Base-by-base conservation (phyloP, 768 basidiomycete species). In the Tylopilus rubrobrunneus region DNA sequence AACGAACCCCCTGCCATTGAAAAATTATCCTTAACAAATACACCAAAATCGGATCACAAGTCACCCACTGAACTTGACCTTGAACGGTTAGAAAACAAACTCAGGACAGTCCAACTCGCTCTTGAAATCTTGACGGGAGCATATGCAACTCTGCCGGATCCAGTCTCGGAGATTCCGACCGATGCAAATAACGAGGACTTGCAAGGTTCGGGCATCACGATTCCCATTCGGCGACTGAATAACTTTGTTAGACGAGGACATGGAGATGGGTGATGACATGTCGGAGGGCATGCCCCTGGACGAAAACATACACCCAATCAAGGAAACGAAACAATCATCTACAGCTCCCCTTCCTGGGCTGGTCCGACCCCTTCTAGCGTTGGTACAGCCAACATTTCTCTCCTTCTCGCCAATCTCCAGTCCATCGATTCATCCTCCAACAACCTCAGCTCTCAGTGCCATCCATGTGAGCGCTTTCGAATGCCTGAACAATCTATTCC, bases 131-230 rank as follows among this genome's bases (percentile, higher is more conserved):
- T 97, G 57, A 95, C 92, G 0, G 87, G 87, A 29, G 75, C 81
- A n/a, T 97, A 91, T 66, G 93, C 93, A 19, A 90, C 85, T 7
- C 72, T 97, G 39, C 91, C 91, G 5, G 91, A 92, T 61, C 83
- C 87, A 17, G 83, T 85, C 50, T 72, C 76, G 42, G 69, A 66
- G 28, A 58, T 63, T 0, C 66, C 67, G 17, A 69, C 69, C 11
- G 72, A 73, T 33, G 67, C 65, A 51, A 62, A 60, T 39, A 11
- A 23, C 6, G 69, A 57, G 33, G 69, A 63, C n/a, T 66, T 63
- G 25, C 75, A 78, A 62, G 77, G 75, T 57, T 71, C 3, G 48
- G 12, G 19, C 17, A 5, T 28, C 0, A 23, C 17, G 10, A 44
- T 23, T 45, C 21, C 3, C 19, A 31, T 33, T 65, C 9, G 67